Evolutionary conservation across 1,139 yeast genomes (phyloP), one percentile per base, ranked within the genome.

Genomic region (Yamadazyma taylorii): DNA sequence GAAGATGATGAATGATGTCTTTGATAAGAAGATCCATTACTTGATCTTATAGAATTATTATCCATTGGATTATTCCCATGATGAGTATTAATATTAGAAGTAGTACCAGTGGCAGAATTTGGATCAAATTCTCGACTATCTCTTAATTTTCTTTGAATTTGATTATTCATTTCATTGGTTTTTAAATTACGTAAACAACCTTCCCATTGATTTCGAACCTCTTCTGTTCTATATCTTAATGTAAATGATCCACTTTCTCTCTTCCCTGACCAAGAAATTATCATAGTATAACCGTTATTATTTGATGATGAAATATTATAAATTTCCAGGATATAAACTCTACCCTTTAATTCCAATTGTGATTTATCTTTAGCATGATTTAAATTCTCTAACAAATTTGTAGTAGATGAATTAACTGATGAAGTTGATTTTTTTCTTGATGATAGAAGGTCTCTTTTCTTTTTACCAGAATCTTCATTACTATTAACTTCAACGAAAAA

Each of bases 191-290:
- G 71, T 45, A 81, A 66, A 48, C 85, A 78, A 7, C 65, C 59
- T 45, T 79, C 83, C 92, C 92, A 85, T 57, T 81, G 87, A 41
- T 75, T 74, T 46, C 88, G 67, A 8, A 73, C 67, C 55, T 85
- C 94, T 50, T 84, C 92, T 27, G 81, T 79, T 49, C 79, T 75
- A 58, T 82, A 85, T 42, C 81, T 72, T 52, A 85, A 69, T 17
- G 84, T 73, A 50, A 85, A 85, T 16, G 85, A 79, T 2, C 92
- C 92, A 36, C 82, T 79, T 48, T 85, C 94, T 53, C 80, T 82
- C 42, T 79, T 73, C 2, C 92, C 89, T 19, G 81, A 78, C 92
- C 92, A 85, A n/a, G 86, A 75, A 9, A 85, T 75, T 32, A 82
- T 76, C 49, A 84, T 63, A 7, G 79, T 75, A 52, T 81, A 78